A percentile compares a stretch with the other conserved stretches of the same genome.
Evolutionary conservation across 768 basidiomycete genomes (phyloP).

Genomic region (Coprinellus micaceus): DNA sequence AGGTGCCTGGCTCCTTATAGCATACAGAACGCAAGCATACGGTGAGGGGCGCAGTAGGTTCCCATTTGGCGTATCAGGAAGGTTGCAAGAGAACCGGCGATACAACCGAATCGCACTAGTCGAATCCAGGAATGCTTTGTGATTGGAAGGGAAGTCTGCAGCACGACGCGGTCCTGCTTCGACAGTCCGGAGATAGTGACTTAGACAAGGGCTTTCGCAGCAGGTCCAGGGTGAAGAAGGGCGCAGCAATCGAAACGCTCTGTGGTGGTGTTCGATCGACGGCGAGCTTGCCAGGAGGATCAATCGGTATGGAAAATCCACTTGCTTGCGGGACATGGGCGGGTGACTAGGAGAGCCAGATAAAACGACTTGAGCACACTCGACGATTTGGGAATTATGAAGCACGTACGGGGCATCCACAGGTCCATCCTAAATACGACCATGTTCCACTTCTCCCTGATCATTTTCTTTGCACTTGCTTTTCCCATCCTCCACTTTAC

Average conservation of each 20-base stretch:
- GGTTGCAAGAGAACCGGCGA: too few relatives aligned
- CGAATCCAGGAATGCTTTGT: too few relatives aligned
- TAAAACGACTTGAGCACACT: background rate
- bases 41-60: too few relatives aligned
- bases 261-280: background rate
- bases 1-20: too few relatives aligned
- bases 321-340: slow-evolving; percentile 5
- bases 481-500: slow-evolving; percentile 12
- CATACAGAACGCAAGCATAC: too few relatives aligned
- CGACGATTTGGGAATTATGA: background rate
- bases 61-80: too few relatives aligned
- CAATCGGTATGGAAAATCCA: slow-evolving; percentile 3
- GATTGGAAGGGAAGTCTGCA: too few relatives aligned
- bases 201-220: too few relatives aligned
- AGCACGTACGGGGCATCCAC: slow-evolving; percentile 4
- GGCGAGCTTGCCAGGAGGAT: background rate
- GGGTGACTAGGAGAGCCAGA: background rate
- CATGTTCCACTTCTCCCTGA: slow-evolving; percentile 9
- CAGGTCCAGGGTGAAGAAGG: background rate
- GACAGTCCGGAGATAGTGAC: too few relatives aligned
- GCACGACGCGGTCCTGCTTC: too few relatives aligned
- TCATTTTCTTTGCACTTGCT: slow-evolving; percentile 6
- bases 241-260: background rate
- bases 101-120: too few relatives aligned
- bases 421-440: slow-evolving; percentile 10